Evolutionary conservation across 2,329 filamentous ascomycete genomes (phyloP).

Genomic region (Beauveria bassiana): DNA sequence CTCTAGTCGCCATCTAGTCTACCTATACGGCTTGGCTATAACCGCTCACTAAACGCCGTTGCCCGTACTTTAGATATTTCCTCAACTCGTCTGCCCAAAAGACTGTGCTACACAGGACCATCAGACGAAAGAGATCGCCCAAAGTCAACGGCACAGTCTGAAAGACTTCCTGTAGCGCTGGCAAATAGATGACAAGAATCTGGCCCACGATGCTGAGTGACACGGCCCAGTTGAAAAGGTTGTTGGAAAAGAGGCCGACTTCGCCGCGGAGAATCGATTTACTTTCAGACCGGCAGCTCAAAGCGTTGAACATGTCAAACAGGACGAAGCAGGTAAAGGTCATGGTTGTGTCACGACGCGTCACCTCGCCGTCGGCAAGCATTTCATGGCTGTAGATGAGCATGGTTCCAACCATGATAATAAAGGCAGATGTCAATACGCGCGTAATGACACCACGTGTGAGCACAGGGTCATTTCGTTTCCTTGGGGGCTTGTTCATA

Average conservation of each 20-base stretch:
- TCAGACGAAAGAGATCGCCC: slow-evolving; percentile 64
- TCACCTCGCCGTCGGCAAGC: slow-evolving; percentile 72
- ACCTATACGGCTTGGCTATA: slow-evolving; percentile 59
- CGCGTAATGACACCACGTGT: slow-evolving; percentile 74
- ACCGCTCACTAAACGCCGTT: slow-evolving; percentile 46
- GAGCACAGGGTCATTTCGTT: slow-evolving; percentile 83
- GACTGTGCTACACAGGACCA: slow-evolving; percentile 75
- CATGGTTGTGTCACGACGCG: slow-evolving; percentile 94
- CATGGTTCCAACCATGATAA: slow-evolving; percentile 92
- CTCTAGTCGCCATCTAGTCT: not conserved
- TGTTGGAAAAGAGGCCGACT: slow-evolving; percentile 74
- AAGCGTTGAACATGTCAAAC: slow-evolving; percentile 99
- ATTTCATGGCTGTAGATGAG: slow-evolving; percentile 89
- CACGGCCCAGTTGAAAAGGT: slow-evolving; percentile 95
- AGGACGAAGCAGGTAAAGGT: slow-evolving; percentile 98
- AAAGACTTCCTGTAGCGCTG: slow-evolving; percentile 87
- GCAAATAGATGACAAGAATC: slow-evolving; percentile 86
- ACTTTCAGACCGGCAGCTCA: slow-evolving; percentile 83
- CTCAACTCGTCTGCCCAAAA: slow-evolving; percentile 91
- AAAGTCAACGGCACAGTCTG: slow-evolving; percentile 82
- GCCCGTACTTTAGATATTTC: slow-evolving; percentile 65
- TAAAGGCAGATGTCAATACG: slow-evolving; percentile 75
- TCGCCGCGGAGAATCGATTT: slow-evolving; percentile 87
- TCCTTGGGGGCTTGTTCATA: slow-evolving; percentile 80
- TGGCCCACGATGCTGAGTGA: slow-evolving; percentile 78